Evolutionary conservation across 2,329 filamentous ascomycete species (phyloP).

Genomic region (Verticillium nonalfalfae): DNA sequence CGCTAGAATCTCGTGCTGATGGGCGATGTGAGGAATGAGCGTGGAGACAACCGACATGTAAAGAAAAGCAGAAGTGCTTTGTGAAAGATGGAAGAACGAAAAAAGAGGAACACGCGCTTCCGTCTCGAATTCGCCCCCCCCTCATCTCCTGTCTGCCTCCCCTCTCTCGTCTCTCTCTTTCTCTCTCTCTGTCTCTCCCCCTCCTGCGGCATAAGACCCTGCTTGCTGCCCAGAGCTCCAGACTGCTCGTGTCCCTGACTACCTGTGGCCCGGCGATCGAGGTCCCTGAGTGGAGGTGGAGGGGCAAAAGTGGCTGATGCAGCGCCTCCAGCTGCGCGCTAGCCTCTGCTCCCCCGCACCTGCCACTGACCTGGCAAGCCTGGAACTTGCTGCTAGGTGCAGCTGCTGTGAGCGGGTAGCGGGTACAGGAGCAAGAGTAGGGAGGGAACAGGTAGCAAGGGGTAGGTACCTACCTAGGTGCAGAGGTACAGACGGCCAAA

Average conservation of each 20-base stretch:
- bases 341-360: not conserved
- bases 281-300: not conserved
- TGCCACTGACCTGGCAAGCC: not conserved
- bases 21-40: not conserved
- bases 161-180: too few relatives aligned
- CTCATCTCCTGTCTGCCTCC: too few relatives aligned
- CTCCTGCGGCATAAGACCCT: not conserved
- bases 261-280: not conserved
- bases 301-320: constrained; percentile 3
- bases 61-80: too few relatives aligned
- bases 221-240: not conserved
- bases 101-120: not conserved
- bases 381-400: too few relatives aligned
- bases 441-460: too few relatives aligned
- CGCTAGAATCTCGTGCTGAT: not conserved
- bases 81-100: too few relatives aligned
- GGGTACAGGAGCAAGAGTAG: too few relatives aligned
- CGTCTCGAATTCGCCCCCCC: not conserved
- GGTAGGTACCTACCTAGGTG: too few relatives aligned
- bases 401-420: not conserved
- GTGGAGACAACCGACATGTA: not conserved
- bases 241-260: not conserved
- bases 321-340: not conserved
- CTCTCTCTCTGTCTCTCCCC: not conserved
- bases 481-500: not conserved